Base-by-base conservation (phyloP, 2,329 filamentous ascomycete species). In the Ascomycota sp. region DNA sequence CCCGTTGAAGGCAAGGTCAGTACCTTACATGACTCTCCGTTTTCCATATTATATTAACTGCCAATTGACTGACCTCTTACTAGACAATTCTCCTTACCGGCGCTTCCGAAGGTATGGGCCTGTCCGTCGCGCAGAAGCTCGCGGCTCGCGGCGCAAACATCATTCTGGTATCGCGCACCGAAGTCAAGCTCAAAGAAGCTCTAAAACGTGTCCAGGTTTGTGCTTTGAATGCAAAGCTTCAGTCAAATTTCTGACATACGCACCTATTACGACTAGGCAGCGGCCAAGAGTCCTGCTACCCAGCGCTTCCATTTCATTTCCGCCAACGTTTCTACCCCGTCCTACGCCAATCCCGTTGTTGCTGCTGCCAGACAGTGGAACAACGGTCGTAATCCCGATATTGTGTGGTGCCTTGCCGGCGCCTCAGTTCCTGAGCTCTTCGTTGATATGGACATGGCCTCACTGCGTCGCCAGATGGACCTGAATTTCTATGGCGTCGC, bases 381-480 rank as follows among this genome's bases (percentile, higher is more conserved):
- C 55, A 57, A 72, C 38, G 72, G 68, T 32, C 50, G 57, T 17
- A 51, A 73, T 20, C 80, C 81, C 0, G 86, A 95, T 47, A 64
- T 94, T 33, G 78, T 95, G 22, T 95, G 89, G 83, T 85, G 81
- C 47, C 67, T 83, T 30, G 86, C 86, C 3, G 86, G 86, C 35
- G 61, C 68, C 38, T 68, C 78, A 5, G 63, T 60, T 11, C 85
- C 85, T 0, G 64, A 69, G 23, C 74, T 92, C 36, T 92, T 86
- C 56, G 51, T 79, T 38, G 79, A 93, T 36, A 71, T 70, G 24
- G 63, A 76, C 7, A 57, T 80, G 30, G 56, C 71, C 7, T 66
- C 65, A 8, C 57, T 83, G 39, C 67, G 75, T 25, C 59, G 63
- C 38, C 81, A 92, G 50, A 93, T 93, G 81, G 81, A 93, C 45